Conservation (phyloP, 768 basidiomycete genomes). For the Mycena leptocephala region DNA sequence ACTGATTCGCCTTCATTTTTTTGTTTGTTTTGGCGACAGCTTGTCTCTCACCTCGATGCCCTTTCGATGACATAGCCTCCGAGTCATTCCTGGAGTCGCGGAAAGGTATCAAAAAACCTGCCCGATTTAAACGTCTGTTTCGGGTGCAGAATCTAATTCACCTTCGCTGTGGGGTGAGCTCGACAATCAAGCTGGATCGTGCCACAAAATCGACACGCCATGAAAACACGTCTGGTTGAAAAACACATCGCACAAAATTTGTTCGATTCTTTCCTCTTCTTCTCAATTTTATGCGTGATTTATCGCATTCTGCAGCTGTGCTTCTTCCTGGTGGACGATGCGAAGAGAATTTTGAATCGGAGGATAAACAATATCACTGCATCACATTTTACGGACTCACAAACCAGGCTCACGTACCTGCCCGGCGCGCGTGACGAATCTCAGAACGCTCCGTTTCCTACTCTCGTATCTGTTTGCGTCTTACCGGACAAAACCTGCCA, state of each 20-base stretch:
- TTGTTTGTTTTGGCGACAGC: background rate
- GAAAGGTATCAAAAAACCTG: background rate
- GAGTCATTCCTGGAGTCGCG: background rate
- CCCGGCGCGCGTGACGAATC: background rate
- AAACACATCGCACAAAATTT: too few species aligned
- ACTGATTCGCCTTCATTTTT: background rate
- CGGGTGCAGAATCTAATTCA: background rate
- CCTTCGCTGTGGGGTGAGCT: background rate
- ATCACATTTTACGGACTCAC: background rate
- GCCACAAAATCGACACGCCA: too few species aligned
- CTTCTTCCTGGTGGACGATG: background rate
- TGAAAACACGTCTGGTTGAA: too few species aligned
- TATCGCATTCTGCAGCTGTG: background rate
- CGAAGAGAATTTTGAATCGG: background rate
- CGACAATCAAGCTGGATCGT: too few species aligned
- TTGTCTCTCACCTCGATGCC: background rate
- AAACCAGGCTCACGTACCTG: background rate
- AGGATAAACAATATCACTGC: background rate
- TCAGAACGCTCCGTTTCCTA: background rate
- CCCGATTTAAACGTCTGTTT: background rate
- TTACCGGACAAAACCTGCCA: background rate
- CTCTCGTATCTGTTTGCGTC: background rate
- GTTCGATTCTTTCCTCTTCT: too few species aligned
- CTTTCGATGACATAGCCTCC: background rate
- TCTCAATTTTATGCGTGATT: background rate